Conservation (phyloP, 1,139 yeast genomes). For the Pichia sp. region DNA sequence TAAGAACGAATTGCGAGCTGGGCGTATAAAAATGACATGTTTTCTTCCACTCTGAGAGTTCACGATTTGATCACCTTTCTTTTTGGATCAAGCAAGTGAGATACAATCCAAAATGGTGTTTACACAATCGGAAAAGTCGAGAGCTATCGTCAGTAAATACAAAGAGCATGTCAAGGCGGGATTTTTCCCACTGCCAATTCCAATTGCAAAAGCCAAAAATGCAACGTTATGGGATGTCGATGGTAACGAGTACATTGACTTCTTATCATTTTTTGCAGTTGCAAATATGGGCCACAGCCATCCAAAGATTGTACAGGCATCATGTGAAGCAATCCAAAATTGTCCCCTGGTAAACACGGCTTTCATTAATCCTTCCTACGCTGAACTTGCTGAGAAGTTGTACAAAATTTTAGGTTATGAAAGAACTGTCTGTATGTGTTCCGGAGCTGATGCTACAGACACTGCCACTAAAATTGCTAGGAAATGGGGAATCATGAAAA, state of each 20-base stretch:
- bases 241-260: conserved; percentile 22
- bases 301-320: conserved; percentile 22
- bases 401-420: conserved; percentile 9
- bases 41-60: too few relatives aligned
- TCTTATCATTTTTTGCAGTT: conserved; percentile 21
- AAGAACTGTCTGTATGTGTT: conserved; percentile 16
- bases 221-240: conserved; percentile 20
- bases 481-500: conserved; percentile 20
- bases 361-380: conserved; percentile 15
- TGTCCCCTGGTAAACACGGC: conserved; percentile 19
- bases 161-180: conserved; percentile 11
- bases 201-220: conserved; percentile 15
- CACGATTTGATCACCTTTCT: too few relatives aligned
- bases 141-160: conserved; percentile 4
- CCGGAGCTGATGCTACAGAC: conserved; percentile 23
- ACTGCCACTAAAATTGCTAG: conserved; percentile 22
- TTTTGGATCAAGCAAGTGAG: too few relatives aligned
- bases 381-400: conserved; percentile 5
- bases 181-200: conserved; percentile 16
- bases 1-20: too few relatives aligned
- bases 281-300: conserved; percentile 24
- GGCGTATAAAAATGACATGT: too few relatives aligned
- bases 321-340: conserved; percentile 14
- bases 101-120: too few relatives aligned
- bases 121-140: background rate